Evolutionary conservation across 2,329 filamentous ascomycete species (phyloP), one percentile per base, ranked within the genome.

Genomic region (Didymella lethalis): DNA sequence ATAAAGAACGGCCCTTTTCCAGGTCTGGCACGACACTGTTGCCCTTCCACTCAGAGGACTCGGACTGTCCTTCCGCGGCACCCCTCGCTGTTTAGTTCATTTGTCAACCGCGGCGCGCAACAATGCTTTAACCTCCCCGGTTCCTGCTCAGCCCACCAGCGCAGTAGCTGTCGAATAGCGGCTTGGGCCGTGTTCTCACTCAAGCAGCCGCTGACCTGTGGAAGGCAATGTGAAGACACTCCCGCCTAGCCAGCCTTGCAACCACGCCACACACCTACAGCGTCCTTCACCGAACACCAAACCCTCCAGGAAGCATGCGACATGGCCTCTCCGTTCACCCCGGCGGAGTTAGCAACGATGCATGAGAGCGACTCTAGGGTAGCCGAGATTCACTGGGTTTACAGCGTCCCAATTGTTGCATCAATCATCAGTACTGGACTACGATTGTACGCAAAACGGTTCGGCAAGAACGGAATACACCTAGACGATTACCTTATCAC

Each of bases 401-500:
- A 74, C 52, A 69, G 64, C 31, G 64, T 74, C 18, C 71, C 73
- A 25, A 74, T 75, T 23, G 69, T 56, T 14, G 66, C 63, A n/a
- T 65, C 66, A 3, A 62, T 64, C 3, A 53, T 75, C 34, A 69
- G 63, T 47, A 75, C 71, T 4, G 53, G 41, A 6, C 51, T 74
- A 46, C 66, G 73, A 38, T 46, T 75, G n/a, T 71, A 64, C 65
- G 69, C 72, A 12, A 75, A 75, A 54, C 58, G 48, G 25, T 62
- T 62, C n/a, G 71, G 71, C 29, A 59, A 68, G 26, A 75, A 74
- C 41, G 73, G 73, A 11, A 71, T 74, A 50, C 71, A 70, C 2
- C 49, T 74, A 34, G 73, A 75, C 54, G 73, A 75, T 58, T 74
- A 72, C 48, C 54, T 75, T 7, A 74, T 74, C 43, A 57, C 68